These are phyloP conservation scores for Symbiodinium pilosum DNA, from an alignment of 73 alveolate genomes.

Conservation along the genomic window DNA sequence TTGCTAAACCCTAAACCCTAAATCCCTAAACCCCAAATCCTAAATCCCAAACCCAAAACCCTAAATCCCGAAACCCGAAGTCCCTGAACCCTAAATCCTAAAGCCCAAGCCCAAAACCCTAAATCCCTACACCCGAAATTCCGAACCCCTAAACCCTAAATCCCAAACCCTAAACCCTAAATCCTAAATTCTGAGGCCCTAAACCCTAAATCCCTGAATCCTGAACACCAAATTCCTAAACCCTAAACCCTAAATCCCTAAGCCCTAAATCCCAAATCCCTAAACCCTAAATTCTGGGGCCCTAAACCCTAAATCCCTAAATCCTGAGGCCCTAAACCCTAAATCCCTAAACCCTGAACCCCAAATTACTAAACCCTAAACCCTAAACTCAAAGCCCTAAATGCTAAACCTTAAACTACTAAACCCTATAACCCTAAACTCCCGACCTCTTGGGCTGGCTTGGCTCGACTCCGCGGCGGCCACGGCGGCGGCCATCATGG, in stretches of 20 bases:
- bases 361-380: background rate
- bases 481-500: constrained; percentile 20
- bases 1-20: too few relatives aligned
- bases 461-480: constrained; percentile 25
- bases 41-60: too few relatives aligned
- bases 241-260: background rate
- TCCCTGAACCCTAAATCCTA: too few relatives aligned
- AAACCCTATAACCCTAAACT: background rate
- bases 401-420: background rate
- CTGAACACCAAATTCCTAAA: too few relatives aligned
- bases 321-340: background rate
- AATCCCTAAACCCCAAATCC: too few relatives aligned
- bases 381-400: background rate
- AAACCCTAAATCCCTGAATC: too few relatives aligned
- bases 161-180: too few relatives aligned
- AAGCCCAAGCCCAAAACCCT: too few relatives aligned
- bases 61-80: too few relatives aligned
- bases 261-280: background rate
- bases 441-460: background rate
- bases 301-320: background rate
- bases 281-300: background rate
- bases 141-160: too few relatives aligned
- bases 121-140: too few relatives aligned
- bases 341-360: background rate
- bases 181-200: too few relatives aligned